Evolutionary conservation across 31 red algal genomes (phyloP).

Genomic region (Odonthalia washingtoniensis): DNA sequence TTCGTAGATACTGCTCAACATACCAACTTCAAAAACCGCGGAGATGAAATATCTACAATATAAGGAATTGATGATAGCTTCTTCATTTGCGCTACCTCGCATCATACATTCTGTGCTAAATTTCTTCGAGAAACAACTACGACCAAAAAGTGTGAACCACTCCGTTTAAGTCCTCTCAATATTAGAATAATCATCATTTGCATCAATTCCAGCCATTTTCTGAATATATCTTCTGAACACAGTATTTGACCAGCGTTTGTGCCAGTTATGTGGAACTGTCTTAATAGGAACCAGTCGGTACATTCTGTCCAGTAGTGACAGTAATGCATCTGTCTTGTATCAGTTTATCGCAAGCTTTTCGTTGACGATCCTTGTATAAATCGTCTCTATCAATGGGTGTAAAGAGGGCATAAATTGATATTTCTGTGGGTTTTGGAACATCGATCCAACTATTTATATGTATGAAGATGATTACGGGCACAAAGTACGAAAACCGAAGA

Average conservation of each 20-base stretch:
- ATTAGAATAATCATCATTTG: too few relatives aligned
- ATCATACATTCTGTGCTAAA: slow-evolving; percentile 27
- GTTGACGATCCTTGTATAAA: too few relatives aligned
- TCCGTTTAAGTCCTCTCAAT: too few relatives aligned
- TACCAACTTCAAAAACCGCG: slow-evolving; percentile 33
- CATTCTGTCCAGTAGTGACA: slow-evolving; percentile 7
- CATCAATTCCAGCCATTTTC: not conserved
- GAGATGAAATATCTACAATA: not conserved
- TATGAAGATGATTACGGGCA: too few relatives aligned
- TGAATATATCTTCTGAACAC: not conserved
- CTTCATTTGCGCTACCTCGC: slow-evolving; percentile 35
- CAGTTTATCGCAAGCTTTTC: not conserved
- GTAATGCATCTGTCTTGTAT: not conserved
- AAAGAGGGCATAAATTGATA: too few relatives aligned
- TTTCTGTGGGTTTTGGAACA: too few relatives aligned
- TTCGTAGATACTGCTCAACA: not conserved
- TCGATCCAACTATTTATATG: not conserved
- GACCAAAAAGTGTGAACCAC: too few relatives aligned
- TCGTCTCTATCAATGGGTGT: too few relatives aligned
- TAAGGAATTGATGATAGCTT: slow-evolving; percentile 5
- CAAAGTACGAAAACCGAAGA: slow-evolving; percentile 36
- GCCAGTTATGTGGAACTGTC: slow-evolving; percentile 3
- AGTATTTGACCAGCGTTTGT: not conserved
- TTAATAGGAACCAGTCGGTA: slow-evolving; percentile 13
- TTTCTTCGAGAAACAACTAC: slow-evolving; percentile 20